Base-by-base conservation (phyloP, 2,329 filamentous ascomycete genomes). In the Pseudocercospora eumusae region DNA sequence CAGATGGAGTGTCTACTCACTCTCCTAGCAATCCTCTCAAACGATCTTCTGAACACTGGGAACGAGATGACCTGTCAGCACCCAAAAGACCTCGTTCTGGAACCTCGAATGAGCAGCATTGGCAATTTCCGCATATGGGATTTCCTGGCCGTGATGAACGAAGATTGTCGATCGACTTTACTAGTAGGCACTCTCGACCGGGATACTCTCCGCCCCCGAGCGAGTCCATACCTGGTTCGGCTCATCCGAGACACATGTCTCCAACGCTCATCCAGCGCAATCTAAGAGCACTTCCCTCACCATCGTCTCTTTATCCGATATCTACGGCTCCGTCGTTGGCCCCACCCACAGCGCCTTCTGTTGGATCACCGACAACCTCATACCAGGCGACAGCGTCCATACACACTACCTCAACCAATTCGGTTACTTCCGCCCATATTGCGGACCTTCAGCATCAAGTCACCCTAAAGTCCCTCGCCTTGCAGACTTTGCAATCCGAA, bases 391-490 rank as follows among this genome's bases (percentile, higher is more conserved):
- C 66, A n/a, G 57, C 65, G 3, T 68, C 68, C 4, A 64, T 69
- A 9, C 69, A 71, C 40, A 68, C 65, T n/a, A 59, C 65, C 8
- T 66, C 70, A 20, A 66, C 67, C 3, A 66, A 60, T 54, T 69
- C 71, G 5, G 69, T 68, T 7, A 69, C 71, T 13, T 72, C 71
- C 8, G 72, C 73, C 15, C 78, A 81, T 59, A 71, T 82, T 20
- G 77, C 80, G 55, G 79, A 82, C 55, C 75, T 85, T 7, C 83
- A 84, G 66, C 82, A 83, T 67, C 81, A 84, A 68, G 76, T 84
- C 40, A 82, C 79, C 15, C 74, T 83, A 60, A 83, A 84, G 65
- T 81, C 82, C 4, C 73, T 84, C 18, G 79, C 80, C 11, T 76
- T 83, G 21, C 80, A 82, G 63, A 83, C 80, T 1, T 74, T 85